Evolutionary conservation across 2,329 filamentous ascomycete genomes (phyloP), one percentile per base, ranked within the genome.

Genomic region (Nothophoma quercina): DNA sequence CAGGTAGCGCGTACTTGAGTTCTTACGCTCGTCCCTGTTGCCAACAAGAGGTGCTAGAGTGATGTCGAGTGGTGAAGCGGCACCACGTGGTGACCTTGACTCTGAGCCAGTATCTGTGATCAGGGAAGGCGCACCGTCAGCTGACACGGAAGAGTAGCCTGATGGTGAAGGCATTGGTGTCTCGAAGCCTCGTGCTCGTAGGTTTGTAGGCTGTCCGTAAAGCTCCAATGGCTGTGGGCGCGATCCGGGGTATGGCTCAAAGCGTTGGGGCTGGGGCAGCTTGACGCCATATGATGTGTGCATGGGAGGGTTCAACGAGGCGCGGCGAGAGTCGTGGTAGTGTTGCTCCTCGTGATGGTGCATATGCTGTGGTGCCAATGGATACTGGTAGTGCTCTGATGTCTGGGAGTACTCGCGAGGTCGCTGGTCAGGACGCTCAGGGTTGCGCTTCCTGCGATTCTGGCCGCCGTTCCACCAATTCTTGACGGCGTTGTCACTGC

Each of bases 391-490:
- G 42, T 57, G 38, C 21, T 73, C 68, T 59, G 72, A 62, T 48
- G 75, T 56, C 33, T 71, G 64, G 49, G 66, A 63, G 34, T 65
- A 67, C 21, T 68, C 62, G 47, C 65, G 65, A 18, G 59, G 39
- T 40, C 60, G 51, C 23, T 65, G 64, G 7, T 69, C 68, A 26
- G 51, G 62, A 47, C 66, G 68, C n/a, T 73, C 70, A 25, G 69
- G 69, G 45, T 72, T 73, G 56, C 79, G 75, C 67, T 78, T 77
- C 67, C 88, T 83, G 67, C 92, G 86, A 78, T 96, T 96, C 83
- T 93, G 89, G 71, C 88, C 90, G 41, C 93, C 92, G 71, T 96
- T 96, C 90, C 90, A 96, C 91, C 92, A 97, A 75, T 97, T 97
- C 84, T 97, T 97, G 59, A 97, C 91, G 22, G 91, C 89, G 69